These are phyloP conservation scores for Stachybotrys chlorohalonatus DNA, from an alignment of 2,329 filamentous ascomycete genomes.

Conservation along the genomic window DNA sequence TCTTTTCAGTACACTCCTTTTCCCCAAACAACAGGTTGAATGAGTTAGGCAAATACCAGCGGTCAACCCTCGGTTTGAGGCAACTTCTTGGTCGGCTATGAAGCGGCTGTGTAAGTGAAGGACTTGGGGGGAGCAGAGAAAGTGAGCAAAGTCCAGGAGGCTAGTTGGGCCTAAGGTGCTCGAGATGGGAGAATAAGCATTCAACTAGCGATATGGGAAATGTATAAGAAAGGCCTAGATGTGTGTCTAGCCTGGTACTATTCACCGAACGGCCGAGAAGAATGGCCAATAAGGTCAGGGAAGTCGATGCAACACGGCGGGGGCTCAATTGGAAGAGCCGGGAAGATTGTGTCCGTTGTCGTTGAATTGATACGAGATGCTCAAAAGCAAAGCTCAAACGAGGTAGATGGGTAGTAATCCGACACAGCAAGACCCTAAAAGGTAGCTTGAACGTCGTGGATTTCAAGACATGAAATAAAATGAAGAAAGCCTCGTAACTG, in stretches of 20 bases:
- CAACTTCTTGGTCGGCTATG: background rate
- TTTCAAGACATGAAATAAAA: background rate
- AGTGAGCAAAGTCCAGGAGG: background rate
- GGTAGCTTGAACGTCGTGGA: background rate
- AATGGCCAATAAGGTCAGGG: background rate
- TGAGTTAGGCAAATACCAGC: background rate
- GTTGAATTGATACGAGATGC: background rate
- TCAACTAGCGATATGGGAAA: too few relatives aligned
- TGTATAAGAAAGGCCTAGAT: background rate
- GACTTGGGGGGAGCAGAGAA: background rate
- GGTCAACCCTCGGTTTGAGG: too few relatives aligned
- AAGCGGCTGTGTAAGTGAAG: background rate
- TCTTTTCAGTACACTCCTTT: background rate
- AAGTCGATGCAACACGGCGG: background rate
- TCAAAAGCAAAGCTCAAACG: background rate
- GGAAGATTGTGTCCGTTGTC: background rate
- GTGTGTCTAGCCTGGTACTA: background rate
- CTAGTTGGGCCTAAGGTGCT: too few relatives aligned
- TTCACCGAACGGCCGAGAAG: background rate
- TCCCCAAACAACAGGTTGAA: background rate
- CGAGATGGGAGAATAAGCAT: too few relatives aligned
- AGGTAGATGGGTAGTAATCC: background rate
- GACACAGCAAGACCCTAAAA: background rate
- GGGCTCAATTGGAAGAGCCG: background rate
- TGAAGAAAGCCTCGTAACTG: background rate